Conservation (phyloP, 768 basidiomycete species). For the Tylopilus sp. region DNA sequence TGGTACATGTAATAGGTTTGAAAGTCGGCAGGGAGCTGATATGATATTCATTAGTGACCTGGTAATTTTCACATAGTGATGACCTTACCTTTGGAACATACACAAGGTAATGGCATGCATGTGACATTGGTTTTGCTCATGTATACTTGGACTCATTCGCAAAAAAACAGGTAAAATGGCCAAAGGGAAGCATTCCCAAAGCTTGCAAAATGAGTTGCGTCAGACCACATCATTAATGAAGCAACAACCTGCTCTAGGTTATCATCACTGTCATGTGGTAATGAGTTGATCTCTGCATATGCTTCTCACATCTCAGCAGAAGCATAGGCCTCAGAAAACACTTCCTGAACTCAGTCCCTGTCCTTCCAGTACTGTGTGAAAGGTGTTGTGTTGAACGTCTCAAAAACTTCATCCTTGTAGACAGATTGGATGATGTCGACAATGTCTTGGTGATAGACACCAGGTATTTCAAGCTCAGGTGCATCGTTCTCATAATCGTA, state of each 20-base stretch:
- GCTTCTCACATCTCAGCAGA: not conserved
- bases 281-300: not conserved
- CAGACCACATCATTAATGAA: not conserved
- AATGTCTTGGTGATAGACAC: too few species aligned
- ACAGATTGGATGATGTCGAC: too few species aligned
- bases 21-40: not conserved
- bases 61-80: not conserved
- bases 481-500: not conserved
- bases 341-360: not conserved
- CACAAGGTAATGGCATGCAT: not conserved
- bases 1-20: not conserved
- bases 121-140: not conserved
- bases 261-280: not conserved
- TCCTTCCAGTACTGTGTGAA: not conserved
- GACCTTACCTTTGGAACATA: not conserved
- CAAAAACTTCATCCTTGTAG: not conserved
- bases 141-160: not conserved
- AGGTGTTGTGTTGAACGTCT: not conserved
- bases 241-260: not conserved
- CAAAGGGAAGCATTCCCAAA: not conserved
- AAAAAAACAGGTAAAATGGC: not conserved
- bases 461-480: not conserved
- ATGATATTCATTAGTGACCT: not conserved
- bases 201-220: not conserved
- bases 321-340: not conserved